phyloP scores from a whole-genome alignment of 129 eudicot genomes.

The Flaveria robusta region DNA sequence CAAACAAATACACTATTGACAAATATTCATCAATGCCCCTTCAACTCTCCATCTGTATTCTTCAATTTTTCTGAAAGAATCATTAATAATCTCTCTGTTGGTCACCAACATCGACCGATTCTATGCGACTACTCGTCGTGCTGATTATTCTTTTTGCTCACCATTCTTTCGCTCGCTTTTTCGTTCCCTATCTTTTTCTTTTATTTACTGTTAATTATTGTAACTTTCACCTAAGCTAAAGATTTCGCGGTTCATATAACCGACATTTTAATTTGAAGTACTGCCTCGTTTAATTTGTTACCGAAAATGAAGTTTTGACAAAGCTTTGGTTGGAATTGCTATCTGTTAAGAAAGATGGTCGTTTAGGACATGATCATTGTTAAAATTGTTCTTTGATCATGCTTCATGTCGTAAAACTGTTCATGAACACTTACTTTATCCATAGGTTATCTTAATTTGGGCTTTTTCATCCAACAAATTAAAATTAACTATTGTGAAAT shows the following conservation, averaged over 20 bases:
- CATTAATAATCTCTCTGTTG: constrained; percentile 32
- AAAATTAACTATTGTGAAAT: too few species aligned
- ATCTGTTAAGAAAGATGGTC: too few species aligned
- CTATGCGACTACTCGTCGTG: constrained; percentile 19
- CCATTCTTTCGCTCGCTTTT: constrained; percentile 11
- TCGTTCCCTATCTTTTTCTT: not conserved
- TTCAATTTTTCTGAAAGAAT: constrained; percentile 45
- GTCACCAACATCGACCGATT: constrained; percentile 33
- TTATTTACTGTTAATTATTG: constrained; percentile 28
- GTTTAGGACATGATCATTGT: too few species aligned
- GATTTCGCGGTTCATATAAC: not conserved
- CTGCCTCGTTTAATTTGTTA: not conserved
- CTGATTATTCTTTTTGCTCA: constrained; percentile 42
- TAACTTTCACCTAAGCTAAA: constrained; percentile 15
- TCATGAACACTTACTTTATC: too few species aligned
- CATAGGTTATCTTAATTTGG: too few species aligned
- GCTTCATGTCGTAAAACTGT: too few species aligned
- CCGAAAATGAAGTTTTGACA: too few species aligned
- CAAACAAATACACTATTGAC: constrained; percentile 43
- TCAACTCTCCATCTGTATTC: constrained; percentile 43
- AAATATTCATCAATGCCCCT: constrained; percentile 41
- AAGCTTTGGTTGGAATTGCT: too few species aligned
- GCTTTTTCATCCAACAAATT: too few species aligned
- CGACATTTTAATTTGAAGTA: not conserved
- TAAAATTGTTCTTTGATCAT: too few species aligned